Conservation (phyloP, 1,284 basidiomycete species). For the Rugosomyces carneus region DNA sequence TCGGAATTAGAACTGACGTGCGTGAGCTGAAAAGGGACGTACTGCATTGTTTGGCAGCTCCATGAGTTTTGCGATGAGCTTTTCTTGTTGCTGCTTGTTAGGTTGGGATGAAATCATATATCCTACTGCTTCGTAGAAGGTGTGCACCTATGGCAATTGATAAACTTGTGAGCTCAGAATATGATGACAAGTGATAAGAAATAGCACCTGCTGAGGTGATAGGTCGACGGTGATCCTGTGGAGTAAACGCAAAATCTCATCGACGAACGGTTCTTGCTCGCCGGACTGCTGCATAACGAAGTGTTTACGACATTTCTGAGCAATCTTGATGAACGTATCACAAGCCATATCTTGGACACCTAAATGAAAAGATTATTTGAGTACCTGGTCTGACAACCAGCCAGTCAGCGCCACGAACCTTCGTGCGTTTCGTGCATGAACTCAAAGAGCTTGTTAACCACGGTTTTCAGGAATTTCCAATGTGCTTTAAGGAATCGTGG, state of each 20-base stretch:
- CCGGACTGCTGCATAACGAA: slow-evolving; percentile 99
- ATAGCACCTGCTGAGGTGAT: slow-evolving; percentile 80
- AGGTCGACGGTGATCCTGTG: slow-evolving; percentile 96
- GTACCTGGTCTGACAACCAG: slow-evolving; percentile 3
- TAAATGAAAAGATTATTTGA: slow-evolving; percentile 21
- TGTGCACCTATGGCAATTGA: slow-evolving; percentile 63
- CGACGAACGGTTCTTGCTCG: slow-evolving; percentile 96
- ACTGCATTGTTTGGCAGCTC: slow-evolving; percentile 95
- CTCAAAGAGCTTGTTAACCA: slow-evolving; percentile 99
- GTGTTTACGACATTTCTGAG: slow-evolving; percentile 96
- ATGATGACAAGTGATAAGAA: background rate
- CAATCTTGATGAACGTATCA: slow-evolving; percentile 99
- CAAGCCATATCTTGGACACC: slow-evolving; percentile 99
- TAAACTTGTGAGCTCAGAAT: slow-evolving; percentile 8
- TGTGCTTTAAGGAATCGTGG: slow-evolving; percentile 99
- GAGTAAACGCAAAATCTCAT: slow-evolving; percentile 91
- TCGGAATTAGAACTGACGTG: background rate
- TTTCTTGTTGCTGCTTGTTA: slow-evolving; percentile 95
- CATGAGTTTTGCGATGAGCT: slow-evolving; percentile 94
- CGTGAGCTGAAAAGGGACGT: slow-evolving; percentile 22
- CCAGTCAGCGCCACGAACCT: slow-evolving; percentile 38
- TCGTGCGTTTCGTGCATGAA: slow-evolving; percentile 99
- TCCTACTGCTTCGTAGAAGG: slow-evolving; percentile 97
- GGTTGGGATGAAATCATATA: slow-evolving; percentile 99
- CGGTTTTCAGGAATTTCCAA: slow-evolving; percentile 99